Base-by-base conservation (phyloP, 1,284 basidiomycete species). In the Neotropicomus parvogracilis region DNA sequence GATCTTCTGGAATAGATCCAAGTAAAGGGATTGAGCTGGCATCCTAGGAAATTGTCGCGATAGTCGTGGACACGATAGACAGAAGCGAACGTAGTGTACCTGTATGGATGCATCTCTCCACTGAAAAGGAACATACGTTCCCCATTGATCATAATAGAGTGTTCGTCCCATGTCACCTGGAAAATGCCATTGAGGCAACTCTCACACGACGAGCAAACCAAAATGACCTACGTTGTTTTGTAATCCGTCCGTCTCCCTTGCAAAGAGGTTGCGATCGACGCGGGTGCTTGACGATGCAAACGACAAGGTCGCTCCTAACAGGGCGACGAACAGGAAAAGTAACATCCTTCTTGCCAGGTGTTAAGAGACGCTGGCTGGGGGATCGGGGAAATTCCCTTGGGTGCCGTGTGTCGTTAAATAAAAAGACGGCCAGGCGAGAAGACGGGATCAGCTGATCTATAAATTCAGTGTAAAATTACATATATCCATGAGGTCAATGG, bases 101-200 rank as follows among this genome's bases (percentile, higher is more conserved):
- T 63, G 55, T 73, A 75, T 20, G 75, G 73, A 55, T 77, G 74
- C 14, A 77, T 68, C 55, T 77, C 75, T 48, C 75, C 75, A 46
- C 74, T 72, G 51, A 72, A 75, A 6, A 77, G 51, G 62, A 73
- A 70, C 10, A 74, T 48, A n/a, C 74, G 72, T 40, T 68, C 66
- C 16, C 74, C 73, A 39, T 75, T 74, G 53, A 77, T 73, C 55
- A 71, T 64, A 21, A 71, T 64, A 1, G 75, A 77, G 46, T 77
- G 75, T 55, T 75, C 61, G 51, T 77, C 75, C 75, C 75, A 77
- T 0, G 63, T 70, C 37, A 70, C 64, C 67, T 70, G 46, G 19
- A 44, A 43, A 17, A 37, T 21, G 4, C 2, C 16, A 38, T 20
- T 32, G 31, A 54, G 34, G 12, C 32, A 19, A n/a, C 27, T 28